Conservation (phyloP, 345 rosid genomes). For the Noccaea caerulescens region DNA sequence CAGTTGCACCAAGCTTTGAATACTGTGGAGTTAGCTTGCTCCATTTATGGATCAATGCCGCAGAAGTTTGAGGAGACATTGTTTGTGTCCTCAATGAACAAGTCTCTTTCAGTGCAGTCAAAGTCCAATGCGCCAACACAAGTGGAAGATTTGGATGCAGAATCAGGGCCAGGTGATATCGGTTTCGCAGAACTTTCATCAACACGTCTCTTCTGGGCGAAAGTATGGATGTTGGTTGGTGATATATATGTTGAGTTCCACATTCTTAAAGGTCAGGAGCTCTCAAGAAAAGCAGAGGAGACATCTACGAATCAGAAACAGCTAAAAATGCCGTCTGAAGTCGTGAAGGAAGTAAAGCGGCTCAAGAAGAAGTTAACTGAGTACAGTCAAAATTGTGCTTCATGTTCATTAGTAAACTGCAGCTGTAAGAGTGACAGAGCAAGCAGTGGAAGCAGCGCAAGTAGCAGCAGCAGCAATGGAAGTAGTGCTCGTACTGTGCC, state of each 20-base stretch:
- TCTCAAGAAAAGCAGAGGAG: conserved; percentile 47
- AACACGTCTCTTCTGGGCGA: conserved; percentile 81
- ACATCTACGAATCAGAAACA: conserved; percentile 55
- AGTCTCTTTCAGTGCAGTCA: conserved; percentile 41
- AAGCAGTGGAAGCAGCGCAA: conserved; percentile 93
- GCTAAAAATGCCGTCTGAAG: conserved; percentile 78
- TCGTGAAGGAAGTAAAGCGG: conserved; percentile 84
- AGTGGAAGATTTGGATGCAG: conserved; percentile 45
- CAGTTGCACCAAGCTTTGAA: conserved; percentile 81
- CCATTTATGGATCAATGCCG: conserved; percentile 95
- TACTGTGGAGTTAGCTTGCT: conserved; percentile 83
- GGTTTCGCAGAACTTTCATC: conserved; percentile 61
- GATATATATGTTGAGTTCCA: conserved; percentile 86
- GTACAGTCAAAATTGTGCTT: conserved; percentile 63
- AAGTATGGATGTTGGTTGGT: conserved; percentile 89
- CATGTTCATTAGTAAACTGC: conserved; percentile 89
- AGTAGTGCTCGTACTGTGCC: conserved; percentile 46
- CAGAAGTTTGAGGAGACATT: conserved; percentile 64
- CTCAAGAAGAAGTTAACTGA: conserved; percentile 74
- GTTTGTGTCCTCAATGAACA: conserved; percentile 76
- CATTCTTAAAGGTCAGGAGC: conserved; percentile 60
- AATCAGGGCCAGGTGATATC: conserved; percentile 30
- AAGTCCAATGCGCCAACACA: conserved; percentile 41
- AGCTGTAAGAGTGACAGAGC: conserved; percentile 92
- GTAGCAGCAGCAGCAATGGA: conserved; percentile 73